Base-by-base conservation (phyloP, 2,329 filamentous ascomycete genomes). In the Geosmithia flava region DNA sequence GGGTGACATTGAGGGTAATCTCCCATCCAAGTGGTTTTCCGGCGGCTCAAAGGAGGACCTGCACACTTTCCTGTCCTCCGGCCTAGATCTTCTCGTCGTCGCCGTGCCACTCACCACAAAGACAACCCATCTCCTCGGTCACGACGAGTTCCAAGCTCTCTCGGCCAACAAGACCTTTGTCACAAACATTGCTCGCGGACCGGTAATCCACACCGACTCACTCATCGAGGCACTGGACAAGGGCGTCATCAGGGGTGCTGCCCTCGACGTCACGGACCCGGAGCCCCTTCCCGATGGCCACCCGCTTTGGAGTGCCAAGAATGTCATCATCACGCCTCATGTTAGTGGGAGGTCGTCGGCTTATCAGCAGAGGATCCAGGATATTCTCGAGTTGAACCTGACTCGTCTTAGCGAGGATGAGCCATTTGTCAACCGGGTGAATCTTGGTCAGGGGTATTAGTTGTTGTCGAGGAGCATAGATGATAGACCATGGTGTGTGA, bases 221-320 rank as follows among this genome's bases (percentile, higher is more conserved):
- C 59, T 91, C 46, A 72, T 87, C 17, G 67, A 68, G 1, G 81
- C 83, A 0, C 64, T 90, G 11, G 63, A 74, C 40, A 52, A 52
- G 3, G 68, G 60, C 5, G 45, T 59, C 16, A 67, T 72, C 45
- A 58, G 69, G 3, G 86, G 86, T 29, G 87, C 86, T 0, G 85
- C 85, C 1, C 64, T 91, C 41, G 86, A 90, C 59, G 86, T 91
- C 1, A 85, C 85, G 2, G 85, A 90, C 51, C 86, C 86, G 0
- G 87, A 91, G 61, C 87, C 87, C 0, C 60, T 91, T 52, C 84
- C 85, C 0, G 63, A 70, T 2, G 76, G 82, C 4, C 78, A 85
- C 58, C 74, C 77, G 52, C 64, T 91, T 46, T 91, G 85, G 85
- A 73, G 68, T 23, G 69, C 81, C 15, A 76, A 77, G 51, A 88